A percentile compares a stretch with the other conserved stretches of the same genome.
Evolutionary conservation across 1,284 basidiomycete genomes (phyloP).

Genomic region (Wallemia mellicola): DNA sequence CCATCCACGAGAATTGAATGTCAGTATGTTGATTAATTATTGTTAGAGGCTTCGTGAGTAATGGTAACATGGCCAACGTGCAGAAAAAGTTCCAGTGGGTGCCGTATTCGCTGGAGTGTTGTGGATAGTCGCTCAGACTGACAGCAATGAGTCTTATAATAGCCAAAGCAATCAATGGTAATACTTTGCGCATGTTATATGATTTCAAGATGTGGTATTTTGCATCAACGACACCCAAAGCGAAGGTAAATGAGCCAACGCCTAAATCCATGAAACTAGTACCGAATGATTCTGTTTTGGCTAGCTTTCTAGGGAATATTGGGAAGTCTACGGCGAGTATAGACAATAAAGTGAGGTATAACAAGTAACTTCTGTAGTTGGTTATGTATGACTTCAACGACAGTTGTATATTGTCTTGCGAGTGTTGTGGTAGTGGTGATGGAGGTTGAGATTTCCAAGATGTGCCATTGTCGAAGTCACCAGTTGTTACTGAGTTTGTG

Average conservation of each 20-base stretch:
- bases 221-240: slow-evolving; percentile 64
- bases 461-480: not conserved
- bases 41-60: slow-evolving; percentile 31
- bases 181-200: slow-evolving; percentile 18
- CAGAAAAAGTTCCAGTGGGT: slow-evolving; percentile 98
- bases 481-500: not conserved
- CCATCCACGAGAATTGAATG: not conserved
- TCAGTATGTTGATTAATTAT: not conserved
- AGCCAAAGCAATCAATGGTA: not conserved
- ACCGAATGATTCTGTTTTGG: slow-evolving; percentile 83
- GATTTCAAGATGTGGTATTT: slow-evolving; percentile 28
- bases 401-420: not conserved
- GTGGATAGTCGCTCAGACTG: slow-evolving; percentile 22
- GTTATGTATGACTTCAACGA: slow-evolving; percentile 21
- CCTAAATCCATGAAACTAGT: slow-evolving; percentile 82
- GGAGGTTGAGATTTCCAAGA: not conserved
- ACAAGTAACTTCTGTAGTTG: slow-evolving; percentile 77
- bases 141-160: not conserved
- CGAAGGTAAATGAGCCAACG: slow-evolving; percentile 85
- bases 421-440: not conserved
- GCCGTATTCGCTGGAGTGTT: slow-evolving; percentile 88
- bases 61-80: slow-evolving; percentile 52
- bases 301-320: slow-evolving; percentile 58
- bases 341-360: slow-evolving; percentile 63
- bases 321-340: slow-evolving; percentile 92